Conservation (phyloP, 805 yeast genomes). For the Pichia paraexigua region DNA sequence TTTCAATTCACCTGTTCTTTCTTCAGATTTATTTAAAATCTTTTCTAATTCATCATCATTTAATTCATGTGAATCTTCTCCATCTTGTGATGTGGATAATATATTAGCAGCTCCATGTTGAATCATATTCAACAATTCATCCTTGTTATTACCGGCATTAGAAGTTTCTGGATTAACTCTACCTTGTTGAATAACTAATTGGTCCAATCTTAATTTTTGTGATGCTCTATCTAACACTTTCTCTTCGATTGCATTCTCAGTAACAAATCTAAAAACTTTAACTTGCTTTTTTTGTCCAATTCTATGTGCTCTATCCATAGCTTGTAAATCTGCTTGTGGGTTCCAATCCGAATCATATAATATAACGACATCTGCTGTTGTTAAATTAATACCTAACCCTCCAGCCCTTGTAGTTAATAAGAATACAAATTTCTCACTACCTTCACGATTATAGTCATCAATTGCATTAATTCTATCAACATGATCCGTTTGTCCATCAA, state of each 20-base stretch:
- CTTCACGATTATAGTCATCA: constrained; percentile 75
- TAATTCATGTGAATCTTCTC: constrained; percentile 20
- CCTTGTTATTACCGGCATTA: constrained; percentile 42
- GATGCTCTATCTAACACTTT: constrained; percentile 77
- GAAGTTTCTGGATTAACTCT: constrained; percentile 16
- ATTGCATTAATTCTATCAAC: constrained; percentile 67
- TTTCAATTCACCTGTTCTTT: constrained; percentile 53
- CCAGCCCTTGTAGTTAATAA: constrained; percentile 81
- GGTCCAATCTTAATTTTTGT: constrained; percentile 70
- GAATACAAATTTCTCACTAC: constrained; percentile 62
- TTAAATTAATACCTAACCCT: constrained; percentile 78
- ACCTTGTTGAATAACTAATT: constrained; percentile 77
- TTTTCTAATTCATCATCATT: constrained; percentile 56
- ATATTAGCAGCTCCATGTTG: constrained; percentile 75
- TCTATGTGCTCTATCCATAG: constrained; percentile 86
- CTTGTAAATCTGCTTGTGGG: constrained; percentile 84
- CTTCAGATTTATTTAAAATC: constrained; percentile 51
- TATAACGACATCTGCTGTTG: constrained; percentile 72
- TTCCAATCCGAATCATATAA: constrained; percentile 81
- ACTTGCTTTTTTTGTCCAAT: constrained; percentile 84
- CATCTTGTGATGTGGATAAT: constrained; percentile 24
- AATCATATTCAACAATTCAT: constrained; percentile 72
- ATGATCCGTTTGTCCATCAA: constrained; percentile 80
- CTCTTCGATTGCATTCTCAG: constrained; percentile 79
- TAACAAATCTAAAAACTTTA: constrained; percentile 65